Evolutionary conservation across 495 filamentous ascomycete species (phyloP).

Genomic region (Aspergillus steynii): DNA sequence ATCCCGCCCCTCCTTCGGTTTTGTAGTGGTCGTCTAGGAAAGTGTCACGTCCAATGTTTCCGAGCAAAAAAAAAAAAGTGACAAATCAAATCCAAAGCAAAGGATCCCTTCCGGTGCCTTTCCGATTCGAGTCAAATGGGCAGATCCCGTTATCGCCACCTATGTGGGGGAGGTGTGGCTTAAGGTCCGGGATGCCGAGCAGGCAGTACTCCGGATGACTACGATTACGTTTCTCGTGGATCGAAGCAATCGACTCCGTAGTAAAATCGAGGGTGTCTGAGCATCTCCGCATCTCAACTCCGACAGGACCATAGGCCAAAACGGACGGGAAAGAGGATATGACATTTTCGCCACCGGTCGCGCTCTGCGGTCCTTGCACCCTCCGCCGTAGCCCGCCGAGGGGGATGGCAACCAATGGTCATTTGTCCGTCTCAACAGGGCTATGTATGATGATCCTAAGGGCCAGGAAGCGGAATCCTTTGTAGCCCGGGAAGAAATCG

Average conservation of each 20-base stretch:
- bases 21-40: background rate
- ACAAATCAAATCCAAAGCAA: background rate
- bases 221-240: too few relatives aligned
- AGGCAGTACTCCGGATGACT: background rate
- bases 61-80: too few relatives aligned
- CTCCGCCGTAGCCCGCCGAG: too few relatives aligned
- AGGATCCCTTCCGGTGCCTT: background rate
- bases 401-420: background rate
- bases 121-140: background rate
- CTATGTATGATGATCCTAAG: background rate
- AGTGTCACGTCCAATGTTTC: background rate
- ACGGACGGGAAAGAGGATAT: background rate
- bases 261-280: background rate
- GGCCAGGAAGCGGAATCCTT: background rate
- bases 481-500: too few relatives aligned
- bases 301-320: background rate
- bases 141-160: background rate
- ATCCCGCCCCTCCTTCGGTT: background rate
- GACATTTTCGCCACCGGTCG: background rate
- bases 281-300: background rate
- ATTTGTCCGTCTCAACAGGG: background rate
- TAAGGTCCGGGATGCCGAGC: background rate
- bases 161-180: background rate
- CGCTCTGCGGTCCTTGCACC: too few relatives aligned
- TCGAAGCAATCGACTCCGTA: too few relatives aligned